Conservation (phyloP, 495 filamentous ascomycete genomes). For the Xylaria sp. region DNA sequence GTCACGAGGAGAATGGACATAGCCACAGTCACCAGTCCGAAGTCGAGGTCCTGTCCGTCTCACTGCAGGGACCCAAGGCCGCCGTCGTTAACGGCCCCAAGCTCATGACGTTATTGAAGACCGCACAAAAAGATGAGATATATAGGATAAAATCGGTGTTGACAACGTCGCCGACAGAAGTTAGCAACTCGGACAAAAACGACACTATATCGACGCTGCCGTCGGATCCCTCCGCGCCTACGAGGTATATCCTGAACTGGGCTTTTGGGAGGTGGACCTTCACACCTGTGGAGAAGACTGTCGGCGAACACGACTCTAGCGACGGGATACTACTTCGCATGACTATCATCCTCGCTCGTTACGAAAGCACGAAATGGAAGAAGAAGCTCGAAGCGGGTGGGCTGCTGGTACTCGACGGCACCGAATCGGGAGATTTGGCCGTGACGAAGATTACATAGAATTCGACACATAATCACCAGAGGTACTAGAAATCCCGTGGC, state of each 20-base stretch:
- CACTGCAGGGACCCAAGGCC: conserved; percentile 52
- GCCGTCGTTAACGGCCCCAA: conserved; percentile 67
- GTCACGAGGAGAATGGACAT: conserved; percentile 41
- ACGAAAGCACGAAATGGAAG: conserved; percentile 89
- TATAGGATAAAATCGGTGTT: conserved; percentile 95
- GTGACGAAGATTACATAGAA: conserved; percentile 54
- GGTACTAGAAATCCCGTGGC: neutral
- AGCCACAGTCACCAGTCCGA: conserved; percentile 73
- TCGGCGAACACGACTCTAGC: conserved; percentile 55
- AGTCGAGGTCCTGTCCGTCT: conserved; percentile 86
- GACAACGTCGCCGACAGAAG: conserved; percentile 56
- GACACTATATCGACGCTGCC: conserved; percentile 6
- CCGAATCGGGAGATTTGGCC: conserved; percentile 45
- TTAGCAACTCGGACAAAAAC: conserved; percentile 67
- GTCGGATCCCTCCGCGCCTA: conserved; percentile 22
- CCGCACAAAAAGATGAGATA: conserved; percentile 85
- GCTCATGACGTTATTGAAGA: conserved; percentile 68
- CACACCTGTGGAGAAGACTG: conserved; percentile 60
- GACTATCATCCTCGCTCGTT: conserved; percentile 83
- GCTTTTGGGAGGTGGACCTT: conserved; percentile 96
- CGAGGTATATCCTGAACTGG: conserved; percentile 90
- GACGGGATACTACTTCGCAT: conserved; percentile 67
- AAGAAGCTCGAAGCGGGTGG: conserved; percentile 74
- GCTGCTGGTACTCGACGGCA: conserved; percentile 59
- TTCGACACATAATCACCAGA: neutral